phyloP scores from a whole-genome alignment of 106 monocot species.

The Iris macrosiphon region DNA sequence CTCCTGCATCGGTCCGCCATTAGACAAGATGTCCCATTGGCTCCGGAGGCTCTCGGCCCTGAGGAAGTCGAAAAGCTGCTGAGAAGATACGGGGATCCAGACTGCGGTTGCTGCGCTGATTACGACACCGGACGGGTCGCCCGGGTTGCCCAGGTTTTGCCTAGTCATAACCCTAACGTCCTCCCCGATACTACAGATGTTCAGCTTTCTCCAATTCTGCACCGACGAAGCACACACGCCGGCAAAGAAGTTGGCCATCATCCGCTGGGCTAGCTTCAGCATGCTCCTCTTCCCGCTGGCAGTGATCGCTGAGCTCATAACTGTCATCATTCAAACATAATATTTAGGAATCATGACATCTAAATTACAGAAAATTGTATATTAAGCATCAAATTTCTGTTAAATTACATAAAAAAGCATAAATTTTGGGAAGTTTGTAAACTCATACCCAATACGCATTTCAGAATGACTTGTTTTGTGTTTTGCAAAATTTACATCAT shows the following conservation, averaged over 20 bases:
- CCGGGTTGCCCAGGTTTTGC: constrained; percentile 74
- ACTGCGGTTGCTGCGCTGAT: constrained; percentile 84
- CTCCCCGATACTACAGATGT: constrained; percentile 40
- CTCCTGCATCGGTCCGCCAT: constrained; percentile 93
- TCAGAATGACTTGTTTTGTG: too few species aligned
- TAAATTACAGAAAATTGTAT: background rate
- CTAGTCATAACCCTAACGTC: constrained; percentile 84
- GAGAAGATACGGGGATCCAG: constrained; percentile 56
- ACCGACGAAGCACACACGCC: constrained; percentile 77
- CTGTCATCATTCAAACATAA: constrained; percentile 47
- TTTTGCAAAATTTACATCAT: too few species aligned
- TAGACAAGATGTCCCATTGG: constrained; percentile 90
- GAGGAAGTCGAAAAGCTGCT: constrained; percentile 75
- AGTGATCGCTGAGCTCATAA: constrained; percentile 29
- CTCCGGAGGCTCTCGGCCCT: constrained; percentile 63
- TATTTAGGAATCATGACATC: background rate
- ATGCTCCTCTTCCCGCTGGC: constrained; percentile 57
- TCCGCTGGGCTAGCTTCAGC: constrained; percentile 66
- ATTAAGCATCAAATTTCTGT: too few species aligned
- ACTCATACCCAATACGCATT: too few species aligned
- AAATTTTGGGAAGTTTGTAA: too few species aligned
- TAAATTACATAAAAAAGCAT: constrained; percentile 2
- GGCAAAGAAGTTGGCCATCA: constrained; percentile 81
- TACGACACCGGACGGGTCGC: constrained; percentile 81
- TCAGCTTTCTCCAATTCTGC: constrained; percentile 55